Evolutionary conservation across 2,329 filamentous ascomycete species (phyloP).

Genomic region (Aspergillus aculeatinus): DNA sequence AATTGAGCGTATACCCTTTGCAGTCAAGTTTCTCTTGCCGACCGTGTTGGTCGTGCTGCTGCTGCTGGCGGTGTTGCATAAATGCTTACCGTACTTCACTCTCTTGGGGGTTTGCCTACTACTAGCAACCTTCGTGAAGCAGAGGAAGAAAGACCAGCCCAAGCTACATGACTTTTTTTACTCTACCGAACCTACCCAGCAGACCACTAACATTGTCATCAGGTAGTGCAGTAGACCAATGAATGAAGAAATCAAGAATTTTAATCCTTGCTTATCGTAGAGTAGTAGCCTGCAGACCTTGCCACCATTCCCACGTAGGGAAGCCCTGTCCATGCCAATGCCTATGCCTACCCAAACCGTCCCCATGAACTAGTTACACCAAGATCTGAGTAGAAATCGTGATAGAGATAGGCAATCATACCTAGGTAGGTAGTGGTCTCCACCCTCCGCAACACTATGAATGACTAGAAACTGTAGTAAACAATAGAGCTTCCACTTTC

Average conservation of each 20-base stretch:
- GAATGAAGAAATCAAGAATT: not conserved
- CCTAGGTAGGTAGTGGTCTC: too few species aligned
- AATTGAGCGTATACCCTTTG: constrained; percentile 33
- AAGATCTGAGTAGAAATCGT: too few species aligned
- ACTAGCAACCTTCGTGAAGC: not conserved
- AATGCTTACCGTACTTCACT: not conserved
- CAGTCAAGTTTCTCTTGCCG: not conserved
- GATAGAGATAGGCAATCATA: too few species aligned
- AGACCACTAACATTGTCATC: not conserved
- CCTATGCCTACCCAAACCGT: too few species aligned
- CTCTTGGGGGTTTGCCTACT: not conserved
- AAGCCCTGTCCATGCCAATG: too few species aligned
- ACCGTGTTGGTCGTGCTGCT: not conserved
- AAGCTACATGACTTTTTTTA: not conserved
- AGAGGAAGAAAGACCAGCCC: not conserved
- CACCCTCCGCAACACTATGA: too few species aligned
- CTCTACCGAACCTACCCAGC: not conserved
- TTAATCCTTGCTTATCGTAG: not conserved
- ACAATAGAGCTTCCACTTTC: too few species aligned
- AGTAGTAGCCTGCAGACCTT: too few species aligned
- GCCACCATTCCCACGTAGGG: too few species aligned
- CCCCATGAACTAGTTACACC: too few species aligned
- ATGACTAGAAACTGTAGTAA: too few species aligned
- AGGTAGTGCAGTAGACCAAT: not conserved
- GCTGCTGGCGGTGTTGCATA: not conserved